Evolutionary conservation across 2,329 filamentous ascomycete species (phyloP), one percentile per base, ranked within the genome.

Genomic region (Sphaerulina populicola): DNA sequence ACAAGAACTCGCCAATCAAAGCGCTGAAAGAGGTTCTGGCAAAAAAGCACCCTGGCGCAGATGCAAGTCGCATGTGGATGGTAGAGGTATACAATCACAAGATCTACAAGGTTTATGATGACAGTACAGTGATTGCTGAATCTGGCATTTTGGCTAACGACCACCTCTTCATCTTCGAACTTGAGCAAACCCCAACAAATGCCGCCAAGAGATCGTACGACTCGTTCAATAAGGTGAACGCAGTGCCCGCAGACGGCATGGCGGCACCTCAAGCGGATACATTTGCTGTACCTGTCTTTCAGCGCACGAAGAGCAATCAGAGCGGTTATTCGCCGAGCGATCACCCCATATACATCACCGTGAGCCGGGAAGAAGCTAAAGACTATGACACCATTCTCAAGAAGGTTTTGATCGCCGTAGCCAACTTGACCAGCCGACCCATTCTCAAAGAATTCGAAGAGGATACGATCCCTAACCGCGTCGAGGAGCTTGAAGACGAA

Each of bases 31-130:
- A 81, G 44, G 72, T 73, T 36, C 71, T 84, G 18, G 78, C 75
- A 6, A 73, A 74, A 55, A 78, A 78, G 59, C 71, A 79, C 50
- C 36, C 67, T 62, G 60, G 71, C 64, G 61, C 80, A 77, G 54
- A 71, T 49, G 65, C 75, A 44, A 77, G 82, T 43, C 78, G 80
- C 10, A 66, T 96, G n/a, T 81, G 95, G 64, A 82, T 83, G 11
- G 83, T 81, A 1, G 93, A 98, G 63, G 81, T 94, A 45, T 94
- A 88, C 66, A 85, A 81, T 60, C 76, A 81, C 59, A 88, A 84
- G 60, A 90, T 96, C 68, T 97, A 90, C 74, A 91, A 89, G 64
- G 77, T 88, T 44, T 89, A 93, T 58, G 79, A 88, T 21, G 86
- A 96, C 61, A 72, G 71, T 6, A 75, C 77, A 29, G 72, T 74